Base-by-base conservation (phyloP, 208 protist species). In the Leishmania tarentolae region DNA sequence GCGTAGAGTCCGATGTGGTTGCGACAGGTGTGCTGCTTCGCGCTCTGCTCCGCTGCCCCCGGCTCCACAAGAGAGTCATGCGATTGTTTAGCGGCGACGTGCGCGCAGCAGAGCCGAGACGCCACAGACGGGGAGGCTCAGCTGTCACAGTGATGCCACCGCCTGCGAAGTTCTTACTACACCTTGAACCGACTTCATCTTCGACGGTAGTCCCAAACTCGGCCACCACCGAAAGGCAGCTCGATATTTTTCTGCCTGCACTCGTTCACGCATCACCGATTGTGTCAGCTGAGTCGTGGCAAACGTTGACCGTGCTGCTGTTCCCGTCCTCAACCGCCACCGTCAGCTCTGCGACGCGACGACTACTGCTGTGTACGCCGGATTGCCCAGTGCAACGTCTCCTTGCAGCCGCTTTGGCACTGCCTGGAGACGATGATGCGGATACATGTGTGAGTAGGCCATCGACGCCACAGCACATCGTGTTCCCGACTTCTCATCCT, bases 221-320 rank as follows among this genome's bases (percentile, higher is more conserved):
- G 66, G 28, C 44, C 2, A 50, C 24, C 42, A 15, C 73, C 28
- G 19, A 44, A 28, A 35, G 78, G 35, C 50, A 73, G 28, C 44
- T 88, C 5, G 75, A 76, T 2, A 46, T 42, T 35, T 85, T 88
- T 9, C n/a, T 86, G 35, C 82, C 82, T 8, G 80, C 65, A 7
- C 63, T 88, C 42, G 83, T 68, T 4, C 85, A 88, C 77, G 56
- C 75, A 15, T 86, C 86, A 13, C 86, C 81, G 28, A 81, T 86
- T 3, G 74, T 94, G 56, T 92, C 87, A 56, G 80, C 83, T 9
- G 87, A 91, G 72, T 85, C 87, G 40, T 94, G 91, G 91, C 78
- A 75, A 28, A 90, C 87, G 11, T 46, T 94, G 5, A 78, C 35
- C n/a, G 79, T 66, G 31, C 76, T 91, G 53, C 72, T 94, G 3